phyloP scores from a whole-genome alignment of 2,329 filamentous ascomycete genomes.

The Colletotrichum plurivorum region DNA sequence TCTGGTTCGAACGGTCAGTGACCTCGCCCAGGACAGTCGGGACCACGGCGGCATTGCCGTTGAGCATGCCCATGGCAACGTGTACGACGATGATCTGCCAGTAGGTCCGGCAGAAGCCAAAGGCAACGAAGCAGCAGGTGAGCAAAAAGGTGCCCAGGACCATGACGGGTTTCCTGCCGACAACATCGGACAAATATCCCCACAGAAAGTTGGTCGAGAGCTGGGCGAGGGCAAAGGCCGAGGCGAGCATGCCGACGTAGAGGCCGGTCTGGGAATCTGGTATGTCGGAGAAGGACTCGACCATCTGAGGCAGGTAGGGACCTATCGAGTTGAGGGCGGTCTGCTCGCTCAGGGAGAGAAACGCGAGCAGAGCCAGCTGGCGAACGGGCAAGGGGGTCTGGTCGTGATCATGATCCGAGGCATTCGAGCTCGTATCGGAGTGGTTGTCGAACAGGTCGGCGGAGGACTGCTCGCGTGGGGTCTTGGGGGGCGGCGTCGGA shows the following conservation, averaged over 20 bases:
- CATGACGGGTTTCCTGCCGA: slow-evolving; percentile 87
- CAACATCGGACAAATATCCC: slow-evolving; percentile 85
- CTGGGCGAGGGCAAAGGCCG: slow-evolving; percentile 92
- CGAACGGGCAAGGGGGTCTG: slow-evolving; percentile 84
- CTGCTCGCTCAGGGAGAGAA: slow-evolving; percentile 94
- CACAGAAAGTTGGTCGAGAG: slow-evolving; percentile 93
- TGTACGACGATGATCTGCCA: slow-evolving; percentile 91
- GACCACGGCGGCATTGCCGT: slow-evolving; percentile 95
- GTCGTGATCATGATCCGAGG: slow-evolving; percentile 55
- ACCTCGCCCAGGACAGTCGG: slow-evolving; percentile 95
- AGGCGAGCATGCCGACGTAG: slow-evolving; percentile 92
- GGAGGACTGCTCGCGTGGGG: slow-evolving; percentile 67
- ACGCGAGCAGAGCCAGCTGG: slow-evolving; percentile 87
- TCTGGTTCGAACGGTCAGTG: slow-evolving; percentile 95
- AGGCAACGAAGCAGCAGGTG: slow-evolving; percentile 84
- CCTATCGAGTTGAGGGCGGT: slow-evolving; percentile 97
- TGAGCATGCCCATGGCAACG: slow-evolving; percentile 90
- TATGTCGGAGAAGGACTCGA: slow-evolving; percentile 86
- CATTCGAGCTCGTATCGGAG: slow-evolving; percentile 45
- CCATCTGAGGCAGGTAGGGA: slow-evolving; percentile 95
- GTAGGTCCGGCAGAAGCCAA: slow-evolving; percentile 87
- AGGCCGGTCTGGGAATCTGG: slow-evolving; percentile 79
- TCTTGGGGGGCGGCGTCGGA: slow-evolving; percentile 79
- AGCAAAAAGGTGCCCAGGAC: slow-evolving; percentile 87
- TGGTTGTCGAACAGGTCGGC: slow-evolving; percentile 44